Conservation (phyloP, 1,284 basidiomycete species). For the Schizophyllum commune region DNA sequence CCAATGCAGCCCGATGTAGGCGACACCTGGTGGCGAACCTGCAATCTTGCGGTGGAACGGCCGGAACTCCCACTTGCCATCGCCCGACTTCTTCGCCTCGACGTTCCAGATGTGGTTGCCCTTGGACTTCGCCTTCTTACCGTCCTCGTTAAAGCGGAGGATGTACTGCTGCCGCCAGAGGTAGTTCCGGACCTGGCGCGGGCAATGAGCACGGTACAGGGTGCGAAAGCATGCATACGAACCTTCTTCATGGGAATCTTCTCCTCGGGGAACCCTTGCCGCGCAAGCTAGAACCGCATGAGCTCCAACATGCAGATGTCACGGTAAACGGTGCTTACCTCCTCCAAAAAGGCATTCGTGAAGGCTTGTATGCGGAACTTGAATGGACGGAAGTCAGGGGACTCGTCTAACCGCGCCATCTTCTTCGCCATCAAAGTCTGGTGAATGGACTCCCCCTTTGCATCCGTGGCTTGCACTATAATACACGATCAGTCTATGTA, state of each 20-base stretch:
- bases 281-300: slow-evolving; percentile 48
- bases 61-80: slow-evolving; percentile 85
- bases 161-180: slow-evolving; percentile 93
- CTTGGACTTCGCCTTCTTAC: slow-evolving; percentile 98
- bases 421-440: slow-evolving; percentile 99
- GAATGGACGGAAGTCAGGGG: slow-evolving; percentile 95
- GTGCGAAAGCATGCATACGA: slow-evolving; percentile 16
- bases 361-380: slow-evolving; percentile 99
- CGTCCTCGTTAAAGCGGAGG: slow-evolving; percentile 97
- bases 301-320: slow-evolving; percentile 6
- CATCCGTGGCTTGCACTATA: slow-evolving; percentile 85
- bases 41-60: slow-evolving; percentile 86
- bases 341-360: slow-evolving; percentile 93
- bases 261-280: slow-evolving; percentile 76
- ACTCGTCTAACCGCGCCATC: slow-evolving; percentile 94
- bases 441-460: slow-evolving; percentile 95
- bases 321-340: slow-evolving; percentile 36
- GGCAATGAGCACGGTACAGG: neutral
- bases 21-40: slow-evolving; percentile 72
- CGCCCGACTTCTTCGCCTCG: slow-evolving; percentile 79
- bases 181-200: slow-evolving; percentile 85
- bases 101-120: slow-evolving; percentile 99
- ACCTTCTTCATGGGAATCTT: slow-evolving; percentile 88
- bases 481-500: slow-evolving; percentile 10
- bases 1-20: slow-evolving; percentile 82